These are phyloP conservation scores for Tetrapyrgos nigripes DNA, from an alignment of 1,284 basidiomycete genomes.

Conservation along the genomic window DNA sequence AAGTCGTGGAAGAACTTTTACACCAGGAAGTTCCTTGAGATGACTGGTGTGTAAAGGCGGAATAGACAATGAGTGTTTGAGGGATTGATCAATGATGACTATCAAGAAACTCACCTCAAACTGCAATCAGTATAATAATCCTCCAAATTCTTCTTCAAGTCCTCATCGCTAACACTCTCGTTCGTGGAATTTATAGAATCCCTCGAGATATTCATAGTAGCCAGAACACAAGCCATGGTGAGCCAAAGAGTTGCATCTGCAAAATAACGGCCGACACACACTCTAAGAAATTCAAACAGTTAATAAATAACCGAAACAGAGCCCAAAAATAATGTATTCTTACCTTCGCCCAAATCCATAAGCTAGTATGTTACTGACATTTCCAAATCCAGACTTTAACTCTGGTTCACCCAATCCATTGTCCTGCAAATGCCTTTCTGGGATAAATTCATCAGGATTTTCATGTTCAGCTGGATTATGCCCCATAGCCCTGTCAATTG, in stretches of 20 bases:
- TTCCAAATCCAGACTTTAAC: too few relatives aligned
- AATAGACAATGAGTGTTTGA: too few relatives aligned
- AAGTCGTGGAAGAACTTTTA: too few relatives aligned
- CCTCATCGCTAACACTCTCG: too few relatives aligned
- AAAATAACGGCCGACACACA: too few relatives aligned
- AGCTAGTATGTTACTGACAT: constrained; percentile 1
- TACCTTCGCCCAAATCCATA: constrained; percentile 13
- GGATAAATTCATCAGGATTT: constrained; percentile 4
- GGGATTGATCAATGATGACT: too few relatives aligned
- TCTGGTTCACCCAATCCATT: background rate
- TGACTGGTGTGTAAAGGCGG: too few relatives aligned
- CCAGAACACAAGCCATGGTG: constrained; percentile 1
- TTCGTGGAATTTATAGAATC: too few relatives aligned
- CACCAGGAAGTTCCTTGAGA: too few relatives aligned
- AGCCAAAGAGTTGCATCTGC: constrained; percentile 10
- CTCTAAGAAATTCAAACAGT: background rate
- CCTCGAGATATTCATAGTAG: background rate
- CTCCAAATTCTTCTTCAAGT: too few relatives aligned
- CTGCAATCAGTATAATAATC: too few relatives aligned
- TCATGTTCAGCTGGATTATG: constrained; percentile 4
- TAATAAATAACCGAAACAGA: background rate
- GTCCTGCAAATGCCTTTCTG: constrained; percentile 6
- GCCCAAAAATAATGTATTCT: background rate
- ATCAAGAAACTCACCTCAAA: too few relatives aligned
- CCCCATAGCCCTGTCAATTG: constrained; percentile 5